phyloP scores from a whole-genome alignment of 2,329 filamentous ascomycete genomes.

The Aspergillus carbonarius region DNA sequence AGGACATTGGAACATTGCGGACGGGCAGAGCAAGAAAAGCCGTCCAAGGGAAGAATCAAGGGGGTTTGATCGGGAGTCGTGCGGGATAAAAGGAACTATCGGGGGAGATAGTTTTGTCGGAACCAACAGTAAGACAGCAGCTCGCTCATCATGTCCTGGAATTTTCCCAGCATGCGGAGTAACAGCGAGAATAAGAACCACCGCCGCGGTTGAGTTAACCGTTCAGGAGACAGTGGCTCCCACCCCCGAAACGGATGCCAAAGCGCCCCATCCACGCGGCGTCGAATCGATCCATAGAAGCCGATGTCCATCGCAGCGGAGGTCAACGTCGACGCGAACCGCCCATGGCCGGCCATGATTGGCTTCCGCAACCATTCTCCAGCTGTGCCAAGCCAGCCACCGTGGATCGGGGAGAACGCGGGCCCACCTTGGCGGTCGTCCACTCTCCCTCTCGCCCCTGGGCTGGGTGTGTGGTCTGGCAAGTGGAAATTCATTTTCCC shows the following conservation, averaged over 20 bases:
- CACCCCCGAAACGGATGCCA: neutral
- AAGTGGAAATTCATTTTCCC: neutral
- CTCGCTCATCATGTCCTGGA: neutral
- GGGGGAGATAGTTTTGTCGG: neutral
- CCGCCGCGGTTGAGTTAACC: neutral
- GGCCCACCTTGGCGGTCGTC: neutral
- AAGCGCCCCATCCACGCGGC: conserved; percentile 2
- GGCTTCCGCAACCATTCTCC: neutral
- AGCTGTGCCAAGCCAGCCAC: conserved; percentile 9
- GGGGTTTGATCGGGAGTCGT: neutral
- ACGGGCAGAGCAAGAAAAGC: neutral
- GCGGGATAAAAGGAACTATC: neutral
- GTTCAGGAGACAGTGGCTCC: neutral
- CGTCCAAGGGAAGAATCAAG: neutral
- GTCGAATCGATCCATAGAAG: neutral
- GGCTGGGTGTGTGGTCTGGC: neutral
- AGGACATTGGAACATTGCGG: conserved; percentile 19
- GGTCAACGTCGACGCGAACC: conserved; percentile 1
- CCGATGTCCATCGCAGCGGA: neutral
- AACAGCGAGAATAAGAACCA: neutral
- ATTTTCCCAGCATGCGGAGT: neutral
- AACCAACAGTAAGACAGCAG: neutral
- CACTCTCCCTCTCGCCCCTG: neutral
- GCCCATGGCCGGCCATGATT: neutral
- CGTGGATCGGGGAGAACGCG: conserved; percentile 4